phyloP scores from a whole-genome alignment of 1,284 basidiomycete genomes.

The Fomes fomentarius region DNA sequence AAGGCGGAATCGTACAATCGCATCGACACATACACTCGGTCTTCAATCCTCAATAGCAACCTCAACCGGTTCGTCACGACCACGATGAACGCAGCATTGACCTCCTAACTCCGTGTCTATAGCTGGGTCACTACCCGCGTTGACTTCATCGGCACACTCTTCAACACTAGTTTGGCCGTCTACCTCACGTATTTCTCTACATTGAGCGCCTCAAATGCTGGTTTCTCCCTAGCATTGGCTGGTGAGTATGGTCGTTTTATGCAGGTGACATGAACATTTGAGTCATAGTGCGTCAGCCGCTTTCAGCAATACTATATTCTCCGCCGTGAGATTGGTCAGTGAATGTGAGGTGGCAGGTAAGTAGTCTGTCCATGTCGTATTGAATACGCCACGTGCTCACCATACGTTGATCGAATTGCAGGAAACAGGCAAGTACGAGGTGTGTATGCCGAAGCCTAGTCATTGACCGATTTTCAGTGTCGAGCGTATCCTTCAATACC shows the following conservation, averaged over 20 bases:
- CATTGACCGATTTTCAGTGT: slow-evolving; percentile 11
- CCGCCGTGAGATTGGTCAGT: slow-evolving; percentile 50
- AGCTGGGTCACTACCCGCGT: slow-evolving; percentile 35
- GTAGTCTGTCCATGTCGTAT: no score
- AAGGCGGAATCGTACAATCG: slow-evolving; percentile 45
- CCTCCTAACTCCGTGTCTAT: neutral
- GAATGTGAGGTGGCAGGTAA: slow-evolving; percentile 58
- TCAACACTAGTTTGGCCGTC: slow-evolving; percentile 52
- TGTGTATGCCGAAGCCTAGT: neutral
- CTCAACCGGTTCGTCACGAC: slow-evolving; percentile 43
- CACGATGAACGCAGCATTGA: neutral
- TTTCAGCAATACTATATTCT: neutral
- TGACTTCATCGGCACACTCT: slow-evolving; percentile 51
- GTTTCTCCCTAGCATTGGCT: slow-evolving; percentile 55
- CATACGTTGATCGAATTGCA: neutral
- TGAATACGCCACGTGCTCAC: no score
- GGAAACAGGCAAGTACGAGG: slow-evolving; percentile 5
- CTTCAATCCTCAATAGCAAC: slow-evolving; percentile 52
- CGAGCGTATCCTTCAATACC: slow-evolving; percentile 58
- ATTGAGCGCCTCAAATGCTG: slow-evolving; percentile 46
- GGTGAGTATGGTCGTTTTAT: slow-evolving; percentile 28
- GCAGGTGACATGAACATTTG: no score
- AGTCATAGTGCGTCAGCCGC: neutral
- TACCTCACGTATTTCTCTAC: slow-evolving; percentile 53
- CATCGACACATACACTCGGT: slow-evolving; percentile 52